A percentile compares a stretch with the other conserved stretches of the same genome.
These are phyloP conservation scores for Protomyces inundatus DNA, from an alignment of 1,139 yeast species.

Conservation along the genomic window DNA sequence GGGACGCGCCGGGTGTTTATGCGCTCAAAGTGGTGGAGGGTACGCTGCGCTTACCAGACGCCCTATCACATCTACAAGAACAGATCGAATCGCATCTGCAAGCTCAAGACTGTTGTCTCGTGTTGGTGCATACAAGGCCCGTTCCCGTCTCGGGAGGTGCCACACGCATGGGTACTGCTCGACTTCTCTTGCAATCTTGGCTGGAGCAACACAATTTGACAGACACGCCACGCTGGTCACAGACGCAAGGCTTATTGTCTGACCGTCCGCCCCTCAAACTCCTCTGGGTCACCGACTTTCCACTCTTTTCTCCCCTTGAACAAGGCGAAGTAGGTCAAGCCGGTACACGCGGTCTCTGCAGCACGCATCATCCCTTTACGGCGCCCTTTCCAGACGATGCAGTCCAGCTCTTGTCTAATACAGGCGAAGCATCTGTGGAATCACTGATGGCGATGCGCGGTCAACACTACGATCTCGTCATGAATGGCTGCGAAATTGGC, in stretches of 20 bases:
- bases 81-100: neutral
- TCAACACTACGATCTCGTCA: slow-evolving; percentile 90
- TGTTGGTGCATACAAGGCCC: slow-evolving; percentile 71
- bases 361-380: slow-evolving; percentile 96
- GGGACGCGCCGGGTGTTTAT: neutral
- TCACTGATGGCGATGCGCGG: slow-evolving; percentile 68
- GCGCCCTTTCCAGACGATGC: slow-evolving; percentile 51
- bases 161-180: slow-evolving; percentile 81
- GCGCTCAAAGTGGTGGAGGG: neutral
- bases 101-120: slow-evolving; percentile 14
- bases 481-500: slow-evolving; percentile 93
- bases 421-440: neutral
- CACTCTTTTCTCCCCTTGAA: slow-evolving; percentile 66
- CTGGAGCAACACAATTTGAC: slow-evolving; percentile 42
- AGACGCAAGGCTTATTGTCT: neutral
- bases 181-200: slow-evolving; percentile 63
- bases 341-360: slow-evolving; percentile 42
- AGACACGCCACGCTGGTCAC: slow-evolving; percentile 8
- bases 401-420: neutral
- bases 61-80: neutral
- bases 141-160: slow-evolving; percentile 76
- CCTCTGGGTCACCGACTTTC: slow-evolving; percentile 84
- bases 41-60: neutral
- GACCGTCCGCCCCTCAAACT: slow-evolving; percentile 12
- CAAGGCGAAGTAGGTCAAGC: slow-evolving; percentile 39